A percentile compares a stretch with the other conserved stretches of the same genome.
Conservation (phyloP, 2,329 filamentous ascomycete genomes). For the Arthrobotrys sphaeroides region DNA sequence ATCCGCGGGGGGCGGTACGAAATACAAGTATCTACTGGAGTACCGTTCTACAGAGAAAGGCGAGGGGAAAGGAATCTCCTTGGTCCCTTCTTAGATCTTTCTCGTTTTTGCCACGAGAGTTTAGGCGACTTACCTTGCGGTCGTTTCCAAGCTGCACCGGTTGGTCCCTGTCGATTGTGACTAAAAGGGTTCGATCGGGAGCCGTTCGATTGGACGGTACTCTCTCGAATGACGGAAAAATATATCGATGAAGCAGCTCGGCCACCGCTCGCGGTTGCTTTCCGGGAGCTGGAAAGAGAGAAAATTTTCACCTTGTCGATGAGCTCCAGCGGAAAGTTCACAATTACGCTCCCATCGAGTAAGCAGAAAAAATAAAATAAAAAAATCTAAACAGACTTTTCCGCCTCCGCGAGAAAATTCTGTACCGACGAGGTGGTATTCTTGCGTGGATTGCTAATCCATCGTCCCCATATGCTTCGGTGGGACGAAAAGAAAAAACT, state of each 20-base stretch:
- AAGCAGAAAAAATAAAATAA: too few relatives aligned
- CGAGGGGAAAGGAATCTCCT: conserved; percentile 5
- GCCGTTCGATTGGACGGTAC: conserved; percentile 33
- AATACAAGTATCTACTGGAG: conserved; percentile 2
- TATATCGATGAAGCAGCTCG: conserved; percentile 22
- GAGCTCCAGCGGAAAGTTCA: conserved; percentile 39
- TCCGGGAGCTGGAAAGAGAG: conserved; percentile 35
- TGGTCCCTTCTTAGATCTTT: conserved; percentile 16
- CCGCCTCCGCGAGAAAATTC: conserved; percentile 1
- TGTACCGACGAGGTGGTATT: conserved; percentile 19
- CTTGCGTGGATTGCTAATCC: conserved; percentile 46
- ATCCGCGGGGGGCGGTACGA: conserved; percentile 27
- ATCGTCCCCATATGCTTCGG: background rate
- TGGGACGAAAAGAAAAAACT: background rate
- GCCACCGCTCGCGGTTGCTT: conserved; percentile 1
- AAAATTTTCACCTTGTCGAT: conserved; percentile 42
- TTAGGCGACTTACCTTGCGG: conserved; percentile 47
- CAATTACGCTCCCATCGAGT: conserved; percentile 29
- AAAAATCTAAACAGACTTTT: conserved; percentile 38
- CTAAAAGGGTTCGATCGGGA: conserved; percentile 36
- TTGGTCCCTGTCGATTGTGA: conserved; percentile 52
- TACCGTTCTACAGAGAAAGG: conserved; percentile 2
- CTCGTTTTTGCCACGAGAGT: conserved; percentile 45
- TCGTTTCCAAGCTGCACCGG: conserved; percentile 39
- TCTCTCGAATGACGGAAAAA: conserved; percentile 12